Conservation (phyloP, 2,329 filamentous ascomycete genomes). For the Hypoxylon sp. region DNA sequence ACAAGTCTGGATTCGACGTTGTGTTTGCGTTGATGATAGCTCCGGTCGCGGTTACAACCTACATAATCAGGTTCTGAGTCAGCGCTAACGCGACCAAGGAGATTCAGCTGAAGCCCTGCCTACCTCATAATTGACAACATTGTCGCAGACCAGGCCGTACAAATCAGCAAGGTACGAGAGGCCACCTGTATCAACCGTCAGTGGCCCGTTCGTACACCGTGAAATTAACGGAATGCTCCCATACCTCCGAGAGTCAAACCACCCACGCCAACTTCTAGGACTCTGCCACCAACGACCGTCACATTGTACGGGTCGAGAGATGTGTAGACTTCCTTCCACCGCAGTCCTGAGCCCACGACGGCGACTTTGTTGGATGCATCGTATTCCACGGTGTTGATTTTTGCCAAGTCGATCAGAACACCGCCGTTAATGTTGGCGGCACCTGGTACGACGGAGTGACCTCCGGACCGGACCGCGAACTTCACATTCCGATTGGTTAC, state of each 20-base stretch:
- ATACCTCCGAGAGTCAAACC: slow-evolving; percentile 48
- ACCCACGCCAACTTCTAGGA: slow-evolving; percentile 49
- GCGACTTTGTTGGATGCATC: slow-evolving; percentile 40
- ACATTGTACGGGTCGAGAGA: slow-evolving; percentile 47
- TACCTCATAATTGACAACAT: slow-evolving; percentile 50
- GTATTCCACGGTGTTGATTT: slow-evolving; percentile 46
- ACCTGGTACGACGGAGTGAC: slow-evolving; percentile 46
- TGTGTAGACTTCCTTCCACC: slow-evolving; percentile 48
- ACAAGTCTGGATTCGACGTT: slow-evolving; percentile 46
- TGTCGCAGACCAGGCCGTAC: slow-evolving; percentile 48
- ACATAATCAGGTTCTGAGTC: slow-evolving; percentile 23
- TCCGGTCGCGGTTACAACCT: slow-evolving; percentile 54
- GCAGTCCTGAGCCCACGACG: slow-evolving; percentile 46
- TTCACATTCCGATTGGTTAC: slow-evolving; percentile 35
- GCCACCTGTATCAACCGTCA: slow-evolving; percentile 40
- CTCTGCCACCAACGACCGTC: slow-evolving; percentile 49
- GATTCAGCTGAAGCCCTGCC: slow-evolving; percentile 11
- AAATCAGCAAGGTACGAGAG: slow-evolving; percentile 48
- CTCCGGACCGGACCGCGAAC: slow-evolving; percentile 49
- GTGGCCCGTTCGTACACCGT: background rate
- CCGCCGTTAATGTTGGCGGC: slow-evolving; percentile 48
- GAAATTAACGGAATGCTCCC: slow-evolving; percentile 7
- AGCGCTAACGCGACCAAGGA: slow-evolving; percentile 18
- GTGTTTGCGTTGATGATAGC: slow-evolving; percentile 48
- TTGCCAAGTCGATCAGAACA: slow-evolving; percentile 46